Percentiles rank a stretch among this genome's conserved stretches.
Conservation (phyloP, 2,329 filamentous ascomycete genomes). For the Cordyceps fumosorosea region DNA sequence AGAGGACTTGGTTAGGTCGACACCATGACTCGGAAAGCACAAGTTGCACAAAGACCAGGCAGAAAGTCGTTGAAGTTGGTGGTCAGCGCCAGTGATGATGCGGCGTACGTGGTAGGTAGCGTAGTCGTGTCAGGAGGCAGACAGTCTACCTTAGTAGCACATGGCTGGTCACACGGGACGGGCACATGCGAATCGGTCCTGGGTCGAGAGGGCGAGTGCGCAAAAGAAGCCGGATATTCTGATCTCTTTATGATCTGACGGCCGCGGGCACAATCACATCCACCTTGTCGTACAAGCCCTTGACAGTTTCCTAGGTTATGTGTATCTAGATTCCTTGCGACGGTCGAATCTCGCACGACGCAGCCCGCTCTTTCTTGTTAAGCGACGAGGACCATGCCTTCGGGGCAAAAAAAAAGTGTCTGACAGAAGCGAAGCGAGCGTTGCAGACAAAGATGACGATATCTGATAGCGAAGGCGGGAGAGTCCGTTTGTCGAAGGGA, state of each 20-base stretch:
- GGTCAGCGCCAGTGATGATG: not conserved
- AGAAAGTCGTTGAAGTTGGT: not conserved
- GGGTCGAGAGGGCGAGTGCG: not conserved
- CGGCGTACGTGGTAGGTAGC: not conserved
- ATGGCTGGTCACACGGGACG: conserved; percentile 10
- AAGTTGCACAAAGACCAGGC: not conserved
- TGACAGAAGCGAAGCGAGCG: not conserved
- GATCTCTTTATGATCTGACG: not conserved
- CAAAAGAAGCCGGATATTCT: not conserved
- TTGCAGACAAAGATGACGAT: not conserved
- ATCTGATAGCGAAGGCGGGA: not conserved
- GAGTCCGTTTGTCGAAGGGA: not conserved
- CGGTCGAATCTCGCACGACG: conserved; percentile 6
- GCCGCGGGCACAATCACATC: not conserved
- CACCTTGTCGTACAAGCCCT: not conserved
- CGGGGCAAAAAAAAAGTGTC: conserved; percentile 1
- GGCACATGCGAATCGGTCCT: conserved; percentile 8
- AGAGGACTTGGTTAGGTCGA: conserved; percentile 20
- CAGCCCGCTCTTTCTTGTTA: not conserved
- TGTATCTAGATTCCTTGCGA: not conserved
- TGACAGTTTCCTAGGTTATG: not conserved
- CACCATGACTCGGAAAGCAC: conserved; percentile 23
- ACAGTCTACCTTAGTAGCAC: not conserved
- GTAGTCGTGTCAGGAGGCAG: not conserved
- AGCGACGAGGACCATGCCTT: conserved; percentile 10